Evolutionary conservation across 2,329 filamentous ascomycete species (phyloP).

Genomic region (Xenoacremonium recifei): DNA sequence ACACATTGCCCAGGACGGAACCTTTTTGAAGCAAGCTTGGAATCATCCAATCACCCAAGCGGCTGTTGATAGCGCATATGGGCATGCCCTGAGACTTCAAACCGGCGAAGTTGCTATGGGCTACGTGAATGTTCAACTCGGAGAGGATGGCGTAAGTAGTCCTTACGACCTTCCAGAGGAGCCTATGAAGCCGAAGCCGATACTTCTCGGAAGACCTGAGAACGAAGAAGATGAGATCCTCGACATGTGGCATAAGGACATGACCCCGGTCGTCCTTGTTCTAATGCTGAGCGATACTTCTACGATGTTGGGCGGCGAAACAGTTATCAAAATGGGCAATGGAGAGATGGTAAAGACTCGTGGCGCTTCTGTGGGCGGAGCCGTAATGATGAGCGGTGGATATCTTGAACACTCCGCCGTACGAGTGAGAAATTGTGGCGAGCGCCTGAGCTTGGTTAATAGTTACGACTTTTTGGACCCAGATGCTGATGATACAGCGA

Average conservation of each 20-base stretch:
- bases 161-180: conserved; percentile 7
- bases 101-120: conserved; percentile 4
- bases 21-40: conserved; percentile 8
- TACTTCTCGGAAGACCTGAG: conserved; percentile 17
- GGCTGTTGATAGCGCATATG: conserved; percentile 4
- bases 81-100: conserved; percentile 4
- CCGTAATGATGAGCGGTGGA: conserved; percentile 7
- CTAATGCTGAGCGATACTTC: conserved; percentile 15
- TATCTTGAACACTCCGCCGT: conserved; percentile 8
- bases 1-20: conserved; percentile 1
- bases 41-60: conserved; percentile 7
- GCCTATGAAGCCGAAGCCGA: not conserved
- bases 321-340: conserved; percentile 4
- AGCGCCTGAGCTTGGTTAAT: conserved; percentile 10
- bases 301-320: conserved; percentile 15
- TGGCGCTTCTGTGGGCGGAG: conserved; percentile 6
- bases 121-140: conserved; percentile 8
- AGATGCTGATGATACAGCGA: conserved; percentile 6
- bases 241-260: conserved; percentile 14
- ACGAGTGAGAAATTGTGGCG: conserved; percentile 3
- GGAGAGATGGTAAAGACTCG: conserved; percentile 6
- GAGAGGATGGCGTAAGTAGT: not conserved
- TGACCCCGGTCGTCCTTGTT: conserved; percentile 11
- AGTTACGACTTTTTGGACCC: conserved; percentile 7
- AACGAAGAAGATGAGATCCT: not conserved